phyloP scores from a whole-genome alignment of 306 rosid species.

The Erythrophleum fordii region DNA sequence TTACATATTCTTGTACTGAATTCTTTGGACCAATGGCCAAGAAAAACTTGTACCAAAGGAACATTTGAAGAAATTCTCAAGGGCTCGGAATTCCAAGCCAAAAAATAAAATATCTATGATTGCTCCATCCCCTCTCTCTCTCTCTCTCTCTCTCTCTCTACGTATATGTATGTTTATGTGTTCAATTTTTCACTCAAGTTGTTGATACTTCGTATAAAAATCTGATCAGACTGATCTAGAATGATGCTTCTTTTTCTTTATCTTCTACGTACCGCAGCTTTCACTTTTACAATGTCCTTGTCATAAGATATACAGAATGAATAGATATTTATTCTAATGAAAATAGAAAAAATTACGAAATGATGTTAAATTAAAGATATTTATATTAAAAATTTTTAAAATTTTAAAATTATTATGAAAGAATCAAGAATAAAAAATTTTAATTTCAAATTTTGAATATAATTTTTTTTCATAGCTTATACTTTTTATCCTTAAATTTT shows the following conservation, averaged over 20 bases:
- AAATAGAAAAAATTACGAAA: too few species aligned
- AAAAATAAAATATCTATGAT: not conserved
- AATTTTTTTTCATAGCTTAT: too few species aligned
- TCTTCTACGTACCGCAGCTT: conserved; percentile 37
- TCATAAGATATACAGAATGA: not conserved
- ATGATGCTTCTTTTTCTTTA: conserved; percentile 1
- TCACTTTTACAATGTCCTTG: conserved; percentile 45
- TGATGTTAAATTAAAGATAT: too few species aligned
- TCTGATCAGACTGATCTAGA: not conserved
- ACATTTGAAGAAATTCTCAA: conserved; percentile 4
- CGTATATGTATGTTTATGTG: not conserved
- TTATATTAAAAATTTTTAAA: too few species aligned
- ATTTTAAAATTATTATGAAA: too few species aligned
- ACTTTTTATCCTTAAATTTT: too few species aligned
- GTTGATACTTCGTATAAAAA: conserved; percentile 27
- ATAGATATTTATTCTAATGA: too few species aligned
- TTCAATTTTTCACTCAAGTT: conserved; percentile 22
- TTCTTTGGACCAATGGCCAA: conserved; percentile 32
- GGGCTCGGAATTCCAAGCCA: conserved; percentile 50
- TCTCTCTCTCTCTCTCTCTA: conserved; percentile 22
- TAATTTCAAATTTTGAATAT: too few species aligned
- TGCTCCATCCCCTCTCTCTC: conserved; percentile 11
- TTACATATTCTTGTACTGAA: conserved; percentile 11
- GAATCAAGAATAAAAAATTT: too few species aligned
- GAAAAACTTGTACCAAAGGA: not conserved